Evolutionary conservation across 176 grass and related monocot genomes (phyloP), one percentile per base, ranked within the genome.

Genomic region (Rhynchospora breviuscula): DNA sequence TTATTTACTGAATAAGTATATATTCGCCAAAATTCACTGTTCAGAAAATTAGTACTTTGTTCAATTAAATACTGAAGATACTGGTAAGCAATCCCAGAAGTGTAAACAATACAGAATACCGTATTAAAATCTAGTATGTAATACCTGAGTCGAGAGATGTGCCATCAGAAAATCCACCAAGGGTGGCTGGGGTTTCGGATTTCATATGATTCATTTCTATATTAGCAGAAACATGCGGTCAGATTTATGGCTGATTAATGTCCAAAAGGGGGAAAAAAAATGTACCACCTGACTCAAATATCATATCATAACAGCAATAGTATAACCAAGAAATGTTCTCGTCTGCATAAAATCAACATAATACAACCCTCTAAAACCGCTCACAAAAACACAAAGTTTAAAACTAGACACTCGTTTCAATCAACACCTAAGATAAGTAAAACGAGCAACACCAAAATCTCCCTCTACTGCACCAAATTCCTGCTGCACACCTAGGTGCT

Each of bases 391-490:
- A 17, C 48, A 56, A 7, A 78, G 49, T 56, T 78, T 31, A 78
- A 78, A 49, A 46, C 59, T 81, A 60, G 48, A 64, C 5, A 31
- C 78, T 44, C 35, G 13, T 62, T 61, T 63, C 78, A 80, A 80
- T 62, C 15, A 67, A 65, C 79, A 82, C 59, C 79, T 64, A 82
- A 82, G 40, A 51, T 49, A 63, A 44, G 40, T 33, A 81, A 63
- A 82, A 65, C 60, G 49, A 67, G 10, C 31, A 65, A 29, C 45
- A 63, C 62, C 18, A 54, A 68, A 52, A 29, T 25, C 45, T 53
- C 80, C 33, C 62, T 33, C 45, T 51, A 78, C 48, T 2, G 21
- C 51, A 78, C 31, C 23, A 57, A 48, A 77, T 57, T 5, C 73
- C 73, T 57, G 51, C 13, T 14, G 14, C 51, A 57, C 51, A 17